phyloP scores from a whole-genome alignment of 371 early-diverging fungal species.

The Mucor irregularis region DNA sequence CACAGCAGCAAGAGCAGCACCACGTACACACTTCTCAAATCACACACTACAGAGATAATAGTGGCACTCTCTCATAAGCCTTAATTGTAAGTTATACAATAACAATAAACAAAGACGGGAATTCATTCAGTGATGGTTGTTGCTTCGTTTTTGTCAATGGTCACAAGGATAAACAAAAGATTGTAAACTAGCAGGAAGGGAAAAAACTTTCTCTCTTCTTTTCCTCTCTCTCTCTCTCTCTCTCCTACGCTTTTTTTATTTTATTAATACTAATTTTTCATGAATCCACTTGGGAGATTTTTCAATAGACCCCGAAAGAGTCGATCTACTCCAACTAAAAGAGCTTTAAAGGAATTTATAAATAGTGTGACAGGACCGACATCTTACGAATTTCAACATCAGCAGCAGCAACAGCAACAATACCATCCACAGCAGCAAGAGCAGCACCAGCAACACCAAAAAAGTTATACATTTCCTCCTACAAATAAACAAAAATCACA shows the following conservation, averaged over 20 bases:
- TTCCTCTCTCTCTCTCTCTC: not conserved
- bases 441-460: not conserved
- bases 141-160: not conserved
- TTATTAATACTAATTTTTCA: not conserved
- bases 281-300: slow-evolving; percentile 3
- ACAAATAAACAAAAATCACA: not conserved
- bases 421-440: not conserved
- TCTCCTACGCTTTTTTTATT: not conserved
- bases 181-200: not conserved
- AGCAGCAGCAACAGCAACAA: not conserved
- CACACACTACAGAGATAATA: too few species aligned
- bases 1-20: not conserved
- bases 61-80: not conserved
- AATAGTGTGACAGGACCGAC: too few species aligned
- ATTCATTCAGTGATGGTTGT: too few species aligned
- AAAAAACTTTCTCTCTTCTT: not conserved
- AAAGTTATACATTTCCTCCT: not conserved
- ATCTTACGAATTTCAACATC: not conserved
- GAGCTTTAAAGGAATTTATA: not conserved
- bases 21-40: too few species aligned
- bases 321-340: slow-evolving; percentile 2
- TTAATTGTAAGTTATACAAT: not conserved
- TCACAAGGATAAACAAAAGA: slow-evolving; percentile 1
- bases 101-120: not conserved
- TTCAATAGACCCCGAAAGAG: slow-evolving; percentile 3